Conservation (phyloP, 345 rosid genomes). For the Physaria fendleri region DNA sequence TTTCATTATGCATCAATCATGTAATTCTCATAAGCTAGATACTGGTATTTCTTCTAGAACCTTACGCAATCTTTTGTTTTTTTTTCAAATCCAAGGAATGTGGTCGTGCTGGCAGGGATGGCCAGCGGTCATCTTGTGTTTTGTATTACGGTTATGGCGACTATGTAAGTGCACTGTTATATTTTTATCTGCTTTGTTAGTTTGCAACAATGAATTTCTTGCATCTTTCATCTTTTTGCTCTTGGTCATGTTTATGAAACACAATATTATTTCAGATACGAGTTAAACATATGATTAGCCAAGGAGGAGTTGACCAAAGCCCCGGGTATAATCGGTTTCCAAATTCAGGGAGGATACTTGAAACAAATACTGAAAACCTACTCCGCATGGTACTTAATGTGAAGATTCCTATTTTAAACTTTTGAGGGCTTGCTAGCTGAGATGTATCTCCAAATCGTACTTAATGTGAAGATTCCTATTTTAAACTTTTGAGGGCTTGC, state of each 20-base stretch:
- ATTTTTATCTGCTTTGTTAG: not conserved
- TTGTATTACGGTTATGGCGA: slow-evolving; percentile 92
- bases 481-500: slow-evolving; percentile 3
- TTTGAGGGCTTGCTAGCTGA: slow-evolving; percentile 4
- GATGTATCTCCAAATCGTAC: slow-evolving; percentile 33
- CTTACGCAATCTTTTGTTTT: slow-evolving; percentile 4
- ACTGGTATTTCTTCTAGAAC: not conserved
- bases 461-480: not conserved
- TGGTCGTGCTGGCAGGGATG: slow-evolving; percentile 99
- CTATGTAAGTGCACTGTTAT: slow-evolving; percentile 52
- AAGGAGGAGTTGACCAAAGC: slow-evolving; percentile 79
- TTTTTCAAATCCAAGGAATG: slow-evolving; percentile 58
- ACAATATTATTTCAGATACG: slow-evolving; percentile 57
- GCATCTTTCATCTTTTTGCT: not conserved
- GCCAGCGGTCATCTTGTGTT: slow-evolving; percentile 82
- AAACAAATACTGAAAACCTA: slow-evolving; percentile 88
- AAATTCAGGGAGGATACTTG: slow-evolving; percentile 68
- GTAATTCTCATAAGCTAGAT: not conserved
- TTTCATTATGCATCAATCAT: not conserved
- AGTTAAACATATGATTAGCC: slow-evolving; percentile 90
- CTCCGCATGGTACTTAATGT: slow-evolving; percentile 61
- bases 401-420: not conserved
- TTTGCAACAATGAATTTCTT: not conserved
- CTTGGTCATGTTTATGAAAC: slow-evolving; percentile 3
- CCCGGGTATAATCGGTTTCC: slow-evolving; percentile 60